phyloP scores from a whole-genome alignment of 1,139 yeast genomes.

The Taphrina betulina region DNA sequence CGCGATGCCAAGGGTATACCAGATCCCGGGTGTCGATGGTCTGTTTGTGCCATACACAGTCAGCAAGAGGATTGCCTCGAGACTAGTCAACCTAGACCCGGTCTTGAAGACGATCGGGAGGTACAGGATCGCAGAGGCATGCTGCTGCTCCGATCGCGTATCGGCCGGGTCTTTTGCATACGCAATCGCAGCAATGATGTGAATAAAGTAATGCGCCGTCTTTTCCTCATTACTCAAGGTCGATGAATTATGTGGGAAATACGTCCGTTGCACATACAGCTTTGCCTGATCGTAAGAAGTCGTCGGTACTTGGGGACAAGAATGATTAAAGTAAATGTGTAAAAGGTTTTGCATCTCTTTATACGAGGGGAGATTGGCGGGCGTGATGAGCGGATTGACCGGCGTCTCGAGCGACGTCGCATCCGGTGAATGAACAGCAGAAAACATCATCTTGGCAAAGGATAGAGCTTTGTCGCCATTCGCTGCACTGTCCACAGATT shows the following conservation, averaged over 20 bases:
- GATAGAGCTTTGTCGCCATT: slow-evolving; percentile 34
- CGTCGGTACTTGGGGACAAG: slow-evolving; percentile 59
- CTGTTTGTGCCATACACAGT: slow-evolving; percentile 62
- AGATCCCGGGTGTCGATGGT: slow-evolving; percentile 73
- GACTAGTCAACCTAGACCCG: slow-evolving; percentile 62
- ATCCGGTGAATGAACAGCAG: slow-evolving; percentile 39
- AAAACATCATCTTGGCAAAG: slow-evolving; percentile 34
- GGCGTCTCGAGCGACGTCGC: slow-evolving; percentile 40
- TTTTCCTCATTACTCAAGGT: slow-evolving; percentile 55
- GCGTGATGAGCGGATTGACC: slow-evolving; percentile 40
- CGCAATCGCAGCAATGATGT: slow-evolving; percentile 77
- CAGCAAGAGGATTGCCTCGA: slow-evolving; percentile 68
- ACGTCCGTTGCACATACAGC: slow-evolving; percentile 57
- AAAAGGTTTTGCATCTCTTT: slow-evolving; percentile 65
- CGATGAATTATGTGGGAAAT: slow-evolving; percentile 79
- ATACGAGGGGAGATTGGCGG: slow-evolving; percentile 68
- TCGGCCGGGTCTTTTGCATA: slow-evolving; percentile 71
- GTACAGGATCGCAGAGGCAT: slow-evolving; percentile 63
- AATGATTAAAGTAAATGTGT: slow-evolving; percentile 67
- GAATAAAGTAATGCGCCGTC: slow-evolving; percentile 57
- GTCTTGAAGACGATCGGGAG: slow-evolving; percentile 61
- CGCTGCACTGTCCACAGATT: slow-evolving; percentile 55
- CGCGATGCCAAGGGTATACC: slow-evolving; percentile 85
- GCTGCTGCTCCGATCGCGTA: slow-evolving; percentile 70
- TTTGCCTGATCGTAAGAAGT: slow-evolving; percentile 57